Base-by-base conservation (phyloP, 306 rosid genomes). In the Fagus sylvatica region DNA sequence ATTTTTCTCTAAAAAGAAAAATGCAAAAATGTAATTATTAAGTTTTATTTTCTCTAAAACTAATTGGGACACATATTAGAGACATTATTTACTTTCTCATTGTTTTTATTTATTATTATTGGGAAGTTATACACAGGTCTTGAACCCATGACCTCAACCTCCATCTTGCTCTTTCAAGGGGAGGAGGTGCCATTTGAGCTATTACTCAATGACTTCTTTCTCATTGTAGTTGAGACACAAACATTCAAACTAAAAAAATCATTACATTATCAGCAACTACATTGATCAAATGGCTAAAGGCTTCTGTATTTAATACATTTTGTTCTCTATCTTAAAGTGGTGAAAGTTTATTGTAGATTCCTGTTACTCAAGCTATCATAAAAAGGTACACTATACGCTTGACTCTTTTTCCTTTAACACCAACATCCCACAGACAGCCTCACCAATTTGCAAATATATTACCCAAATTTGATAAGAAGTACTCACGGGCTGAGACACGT, bases 401-500 rank as follows among this genome's bases (percentile, higher is more conserved):
- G 51, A 46, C 10, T 46, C 51, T 46, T 46, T 46, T 46, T 4
- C 15, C 51, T 3, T 10, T 9, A 9, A 46, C 51, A 46, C 10
- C 10, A 46, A 46, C 10, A 46, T 46, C 51, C 10, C 10, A 56
- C 9, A 19, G 3, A 60, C 7, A 60, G 40, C n/a, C 42, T 71
- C 57, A 69, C 53, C 39, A 34, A 78, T 71, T 62, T 48, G 39
- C 46, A 28, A 10, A 10, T 22, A 34, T 48, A 37, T 30, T 67
- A 40, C 28, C 11, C 51, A 72, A 74, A 37, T 68, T 16, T 7
- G 56, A 48, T 39, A 13, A 57, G 49, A 33, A 78, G 41, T 13
- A 89, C 98, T 88, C 65, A 94, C 97, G 93, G 93, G 78, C 97
- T 94, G 85, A 92, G 83, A 83, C 98, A 94, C 0, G 98, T 81